These are phyloP conservation scores for Pseudogymnoascus sp. DNA, from an alignment of 2,329 filamentous ascomycete species.

Conservation along the genomic window DNA sequence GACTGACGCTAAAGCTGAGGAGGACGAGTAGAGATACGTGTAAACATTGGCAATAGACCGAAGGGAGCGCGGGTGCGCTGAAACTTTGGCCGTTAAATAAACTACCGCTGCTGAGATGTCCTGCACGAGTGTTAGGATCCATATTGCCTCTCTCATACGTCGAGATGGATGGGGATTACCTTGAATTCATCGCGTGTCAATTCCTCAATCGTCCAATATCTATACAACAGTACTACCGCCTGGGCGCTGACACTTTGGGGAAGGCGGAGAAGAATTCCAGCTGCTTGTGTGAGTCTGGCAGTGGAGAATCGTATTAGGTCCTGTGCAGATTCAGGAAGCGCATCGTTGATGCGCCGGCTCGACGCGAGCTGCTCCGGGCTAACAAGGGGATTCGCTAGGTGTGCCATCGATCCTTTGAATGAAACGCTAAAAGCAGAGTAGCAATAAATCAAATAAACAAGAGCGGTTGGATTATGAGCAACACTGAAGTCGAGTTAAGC, in stretches of 20 bases:
- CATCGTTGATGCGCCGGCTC: constrained; percentile 43
- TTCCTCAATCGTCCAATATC: constrained; percentile 63
- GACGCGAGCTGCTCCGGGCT: constrained; percentile 62
- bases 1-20: constrained; percentile 34
- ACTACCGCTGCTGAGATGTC: constrained; percentile 74
- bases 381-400: constrained; percentile 65
- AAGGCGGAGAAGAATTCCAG: constrained; percentile 72
- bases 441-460: not conserved
- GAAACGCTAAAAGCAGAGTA: too few species aligned
- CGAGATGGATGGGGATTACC: not conserved
- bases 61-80: constrained; percentile 65
- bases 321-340: constrained; percentile 61
- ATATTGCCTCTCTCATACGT: constrained; percentile 3
- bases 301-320: constrained; percentile 65
- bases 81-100: constrained; percentile 77
- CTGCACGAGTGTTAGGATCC: constrained; percentile 36
- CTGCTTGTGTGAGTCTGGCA: constrained; percentile 67
- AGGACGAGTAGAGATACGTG: constrained; percentile 63
- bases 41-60: constrained; percentile 82
- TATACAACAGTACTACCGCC: constrained; percentile 72
- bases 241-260: constrained; percentile 81
- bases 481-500: not conserved
- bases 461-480: not conserved
- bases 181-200: constrained; percentile 51
- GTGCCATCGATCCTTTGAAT: constrained; percentile 40